Evolutionary conservation across 148 eudicot genomes (phyloP).

Genomic region (Cornus florida): DNA sequence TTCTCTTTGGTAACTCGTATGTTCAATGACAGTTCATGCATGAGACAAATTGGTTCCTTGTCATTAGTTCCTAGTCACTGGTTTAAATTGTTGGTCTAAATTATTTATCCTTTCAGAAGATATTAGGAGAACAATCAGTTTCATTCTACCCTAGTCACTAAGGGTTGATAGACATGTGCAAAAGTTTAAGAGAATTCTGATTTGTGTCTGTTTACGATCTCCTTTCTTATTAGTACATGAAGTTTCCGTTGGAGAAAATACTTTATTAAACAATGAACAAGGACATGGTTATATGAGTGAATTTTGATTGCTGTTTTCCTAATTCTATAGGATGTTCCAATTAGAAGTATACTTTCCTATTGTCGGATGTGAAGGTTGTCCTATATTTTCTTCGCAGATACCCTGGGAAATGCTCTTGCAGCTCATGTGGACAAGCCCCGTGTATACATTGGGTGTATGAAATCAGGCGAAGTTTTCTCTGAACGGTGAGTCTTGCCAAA

Average conservation of each 20-base stretch:
- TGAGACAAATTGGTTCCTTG: too few species aligned
- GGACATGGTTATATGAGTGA: neutral
- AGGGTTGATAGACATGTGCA: too few species aligned
- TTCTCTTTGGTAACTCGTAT: too few species aligned
- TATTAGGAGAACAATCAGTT: neutral
- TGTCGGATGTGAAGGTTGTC: constrained; percentile 2
- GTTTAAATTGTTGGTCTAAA: too few species aligned
- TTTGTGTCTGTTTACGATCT: neutral
- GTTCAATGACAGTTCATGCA: too few species aligned
- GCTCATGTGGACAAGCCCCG: constrained; percentile 69
- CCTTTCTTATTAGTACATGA: neutral
- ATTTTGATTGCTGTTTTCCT: too few species aligned
- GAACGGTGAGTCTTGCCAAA: constrained; percentile 57
- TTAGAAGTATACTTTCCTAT: neutral
- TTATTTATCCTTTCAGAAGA: neutral
- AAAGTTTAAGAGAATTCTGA: too few species aligned
- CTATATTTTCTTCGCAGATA: constrained; percentile 47
- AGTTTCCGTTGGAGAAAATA: neutral
- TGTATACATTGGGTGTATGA: constrained; percentile 91
- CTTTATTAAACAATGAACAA: neutral
- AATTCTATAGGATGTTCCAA: neutral
- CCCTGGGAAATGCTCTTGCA: constrained; percentile 63
- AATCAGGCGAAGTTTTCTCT: constrained; percentile 89
- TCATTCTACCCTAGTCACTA: too few species aligned
- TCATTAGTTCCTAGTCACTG: too few species aligned